phyloP scores from a whole-genome alignment of 2,329 filamentous ascomycete species.

The Podosphaera leucotricha region DNA sequence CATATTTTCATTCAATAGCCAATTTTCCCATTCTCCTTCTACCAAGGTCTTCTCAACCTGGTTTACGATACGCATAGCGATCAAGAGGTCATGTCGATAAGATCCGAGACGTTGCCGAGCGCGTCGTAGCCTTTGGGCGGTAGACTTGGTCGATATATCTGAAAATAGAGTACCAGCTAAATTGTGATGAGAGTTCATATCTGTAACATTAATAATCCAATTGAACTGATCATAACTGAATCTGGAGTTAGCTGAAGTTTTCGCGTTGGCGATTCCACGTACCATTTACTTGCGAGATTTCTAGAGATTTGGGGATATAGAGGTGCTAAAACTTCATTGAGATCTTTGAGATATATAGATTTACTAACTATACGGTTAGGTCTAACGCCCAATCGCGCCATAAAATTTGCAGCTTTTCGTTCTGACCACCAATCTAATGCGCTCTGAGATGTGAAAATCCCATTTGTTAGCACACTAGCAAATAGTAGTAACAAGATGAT shows the following conservation, averaged over 20 bases:
- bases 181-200: slow-evolving; percentile 32
- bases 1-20: slow-evolving; percentile 56
- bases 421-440: slow-evolving; percentile 67
- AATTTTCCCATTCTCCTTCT: slow-evolving; percentile 77
- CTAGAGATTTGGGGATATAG: slow-evolving; percentile 5
- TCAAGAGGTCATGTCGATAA: slow-evolving; percentile 74
- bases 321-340: slow-evolving; percentile 34
- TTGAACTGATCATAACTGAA: slow-evolving; percentile 36
- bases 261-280: slow-evolving; percentile 6
- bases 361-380: slow-evolving; percentile 66
- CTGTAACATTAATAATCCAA: slow-evolving; percentile 30
- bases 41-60: slow-evolving; percentile 70
- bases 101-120: slow-evolving; percentile 64
- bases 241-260: slow-evolving; percentile 4
- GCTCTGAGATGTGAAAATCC: slow-evolving; percentile 51
- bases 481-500: slow-evolving; percentile 46
- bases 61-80: slow-evolving; percentile 78
- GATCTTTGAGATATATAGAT: slow-evolving; percentile 59
- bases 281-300: slow-evolving; percentile 25
- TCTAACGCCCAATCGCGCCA: slow-evolving; percentile 56
- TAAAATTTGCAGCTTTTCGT: slow-evolving; percentile 54
- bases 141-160: slow-evolving; percentile 25
- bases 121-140: slow-evolving; percentile 41
- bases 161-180: slow-evolving; percentile 25
- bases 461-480: slow-evolving; percentile 47